A percentile compares a stretch with the other conserved stretches of the same genome.
phyloP scores from a whole-genome alignment of 2,329 filamentous ascomycete genomes.

The Xylaria sp. region DNA sequence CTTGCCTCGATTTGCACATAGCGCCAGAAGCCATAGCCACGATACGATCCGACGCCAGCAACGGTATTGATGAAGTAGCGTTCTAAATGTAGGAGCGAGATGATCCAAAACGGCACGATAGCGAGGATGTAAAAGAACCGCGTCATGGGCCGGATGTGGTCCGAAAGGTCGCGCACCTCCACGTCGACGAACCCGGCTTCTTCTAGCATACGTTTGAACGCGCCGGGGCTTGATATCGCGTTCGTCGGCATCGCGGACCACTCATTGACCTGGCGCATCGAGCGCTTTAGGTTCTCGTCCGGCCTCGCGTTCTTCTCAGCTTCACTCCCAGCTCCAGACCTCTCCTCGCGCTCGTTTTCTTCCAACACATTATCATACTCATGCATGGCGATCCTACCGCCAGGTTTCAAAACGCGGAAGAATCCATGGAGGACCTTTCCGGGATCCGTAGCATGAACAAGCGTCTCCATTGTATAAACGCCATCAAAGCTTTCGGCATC shows the following conservation, averaged over 20 bases:
- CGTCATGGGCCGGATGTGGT: conserved; percentile 60
- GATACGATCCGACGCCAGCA: conserved; percentile 54
- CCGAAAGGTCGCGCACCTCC: conserved; percentile 55
- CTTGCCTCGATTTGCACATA: conserved; percentile 52
- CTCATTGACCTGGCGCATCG: conserved; percentile 54
- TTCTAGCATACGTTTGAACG: conserved; percentile 54
- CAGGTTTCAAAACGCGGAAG: conserved; percentile 58
- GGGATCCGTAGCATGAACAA: conserved; percentile 63
- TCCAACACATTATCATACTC: conserved; percentile 57
- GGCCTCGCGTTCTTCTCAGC: conserved; percentile 38
- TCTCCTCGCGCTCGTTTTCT: background rate
- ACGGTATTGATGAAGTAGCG: conserved; percentile 59
- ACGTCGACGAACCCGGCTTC: conserved; percentile 59
- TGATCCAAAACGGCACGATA: conserved; percentile 58
- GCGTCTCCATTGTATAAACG: conserved; percentile 66
- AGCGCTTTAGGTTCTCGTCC: conserved; percentile 46
- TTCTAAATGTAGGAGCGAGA: conserved; percentile 57
- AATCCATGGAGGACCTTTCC: conserved; percentile 57
- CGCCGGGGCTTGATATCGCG: conserved; percentile 51
- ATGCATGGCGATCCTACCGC: conserved; percentile 57
- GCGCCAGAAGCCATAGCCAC: conserved; percentile 49
- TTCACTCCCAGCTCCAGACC: background rate
- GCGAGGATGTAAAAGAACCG: conserved; percentile 59
- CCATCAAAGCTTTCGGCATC: conserved; percentile 57
- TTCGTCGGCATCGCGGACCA: conserved; percentile 59